Evolutionary conservation across 768 basidiomycete genomes (phyloP).

Genomic region (Leccinum boreale): DNA sequence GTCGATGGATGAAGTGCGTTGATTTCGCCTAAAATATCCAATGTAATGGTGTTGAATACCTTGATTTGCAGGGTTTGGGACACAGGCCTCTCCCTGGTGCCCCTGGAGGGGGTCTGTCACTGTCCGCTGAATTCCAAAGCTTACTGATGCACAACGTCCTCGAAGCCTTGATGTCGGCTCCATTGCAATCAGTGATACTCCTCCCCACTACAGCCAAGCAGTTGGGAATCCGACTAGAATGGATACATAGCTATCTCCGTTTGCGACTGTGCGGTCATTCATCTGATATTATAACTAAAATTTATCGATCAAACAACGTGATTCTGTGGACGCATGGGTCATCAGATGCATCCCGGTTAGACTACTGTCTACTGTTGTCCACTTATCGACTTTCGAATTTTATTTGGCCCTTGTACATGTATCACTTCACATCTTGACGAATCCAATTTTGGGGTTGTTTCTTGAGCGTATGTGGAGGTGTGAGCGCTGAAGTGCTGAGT

Average conservation of each 20-base stretch:
- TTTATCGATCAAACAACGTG: neutral
- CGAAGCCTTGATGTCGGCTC: constrained; percentile 13
- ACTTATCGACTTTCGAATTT: no score
- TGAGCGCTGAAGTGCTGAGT: no score
- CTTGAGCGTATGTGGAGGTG: no score
- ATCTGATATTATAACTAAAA: neutral
- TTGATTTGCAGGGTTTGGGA: constrained; percentile 5
- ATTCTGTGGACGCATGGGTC: no score
- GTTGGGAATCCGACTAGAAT: neutral
- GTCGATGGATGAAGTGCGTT: constrained; percentile 18
- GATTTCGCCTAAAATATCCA: neutral
- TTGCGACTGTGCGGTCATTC: neutral
- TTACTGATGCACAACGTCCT: constrained; percentile 1
- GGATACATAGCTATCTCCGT: neutral
- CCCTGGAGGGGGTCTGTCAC: constrained; percentile 16
- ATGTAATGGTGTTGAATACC: neutral
- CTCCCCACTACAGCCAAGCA: constrained; percentile 25
- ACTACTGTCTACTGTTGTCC: no score
- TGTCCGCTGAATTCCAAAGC: constrained; percentile 16
- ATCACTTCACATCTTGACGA: no score
- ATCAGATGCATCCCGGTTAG: no score
- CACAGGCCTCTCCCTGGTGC: constrained; percentile 22
- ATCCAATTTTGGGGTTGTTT: no score
- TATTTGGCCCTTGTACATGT: no score
- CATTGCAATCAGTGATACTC: constrained; percentile 13